Evolutionary conservation across 768 basidiomycete genomes (phyloP).

Genomic region (Pilatotrama ljubarskyi): DNA sequence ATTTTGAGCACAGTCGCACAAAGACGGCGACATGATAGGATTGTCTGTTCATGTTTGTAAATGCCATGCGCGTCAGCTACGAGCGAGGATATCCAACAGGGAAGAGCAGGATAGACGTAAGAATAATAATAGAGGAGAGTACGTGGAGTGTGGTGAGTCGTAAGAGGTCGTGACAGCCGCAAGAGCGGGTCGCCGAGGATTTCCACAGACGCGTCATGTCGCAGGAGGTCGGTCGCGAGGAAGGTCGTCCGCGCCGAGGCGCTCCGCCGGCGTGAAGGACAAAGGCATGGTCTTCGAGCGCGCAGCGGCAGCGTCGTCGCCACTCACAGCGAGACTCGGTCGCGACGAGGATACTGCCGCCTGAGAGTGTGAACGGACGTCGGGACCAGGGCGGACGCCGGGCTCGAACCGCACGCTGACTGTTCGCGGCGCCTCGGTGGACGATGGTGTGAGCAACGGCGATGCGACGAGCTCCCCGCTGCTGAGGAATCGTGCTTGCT

Average conservation of each 20-base stretch:
- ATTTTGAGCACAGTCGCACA: too few species aligned
- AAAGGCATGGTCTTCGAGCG: constrained; percentile 18
- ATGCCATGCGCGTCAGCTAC: too few species aligned
- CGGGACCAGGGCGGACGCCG: constrained; percentile 1
- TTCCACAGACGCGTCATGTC: not conserved
- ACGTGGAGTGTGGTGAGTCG: not conserved
- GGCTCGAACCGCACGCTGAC: constrained; percentile 17
- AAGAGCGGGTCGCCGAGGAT: too few species aligned
- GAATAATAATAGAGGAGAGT: too few species aligned
- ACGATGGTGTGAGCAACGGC: not conserved
- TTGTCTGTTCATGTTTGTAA: too few species aligned
- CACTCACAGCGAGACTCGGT: not conserved
- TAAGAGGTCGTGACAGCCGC: too few species aligned
- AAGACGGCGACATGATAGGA: too few species aligned
- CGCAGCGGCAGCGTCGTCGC: constrained; percentile 6
- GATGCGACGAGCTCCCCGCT: constrained; percentile 14
- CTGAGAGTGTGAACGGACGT: not conserved
- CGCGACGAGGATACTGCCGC: not conserved
- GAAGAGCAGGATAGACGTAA: too few species aligned
- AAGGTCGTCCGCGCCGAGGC: constrained; percentile 10
- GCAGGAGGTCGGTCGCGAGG: not conserved
- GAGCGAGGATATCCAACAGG: too few species aligned
- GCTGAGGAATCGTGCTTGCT: constrained; percentile 8
- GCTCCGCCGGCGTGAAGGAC: constrained; percentile 8
- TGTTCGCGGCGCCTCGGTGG: not conserved